Evolutionary conservation across 768 basidiomycete genomes (phyloP).

Genomic region (Leccinum longicurvipes): DNA sequence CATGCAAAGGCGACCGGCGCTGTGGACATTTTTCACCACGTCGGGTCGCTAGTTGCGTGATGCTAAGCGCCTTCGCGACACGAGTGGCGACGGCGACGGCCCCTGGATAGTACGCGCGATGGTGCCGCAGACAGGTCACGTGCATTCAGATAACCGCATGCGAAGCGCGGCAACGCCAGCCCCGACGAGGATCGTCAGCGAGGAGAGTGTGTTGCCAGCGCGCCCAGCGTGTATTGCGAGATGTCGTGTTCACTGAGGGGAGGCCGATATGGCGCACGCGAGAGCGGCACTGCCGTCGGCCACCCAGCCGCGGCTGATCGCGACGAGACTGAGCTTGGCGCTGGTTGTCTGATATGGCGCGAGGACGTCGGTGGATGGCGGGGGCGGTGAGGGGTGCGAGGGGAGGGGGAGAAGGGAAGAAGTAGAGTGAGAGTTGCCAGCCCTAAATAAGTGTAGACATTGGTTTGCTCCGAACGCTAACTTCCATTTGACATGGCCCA

Average conservation of each 20-base stretch:
- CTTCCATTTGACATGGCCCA: constrained; percentile 50
- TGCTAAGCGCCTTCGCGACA: no score
- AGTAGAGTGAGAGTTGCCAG: constrained; percentile 28
- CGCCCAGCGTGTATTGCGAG: neutral
- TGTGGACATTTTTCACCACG: no score
- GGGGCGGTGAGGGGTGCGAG: neutral
- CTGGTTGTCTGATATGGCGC: neutral
- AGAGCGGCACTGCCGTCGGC: neutral
- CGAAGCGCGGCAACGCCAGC: constrained; percentile 8
- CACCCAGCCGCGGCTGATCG: constrained; percentile 16
- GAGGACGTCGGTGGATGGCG: neutral
- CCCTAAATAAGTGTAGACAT: constrained; percentile 34
- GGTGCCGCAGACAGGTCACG: constrained; percentile 20
- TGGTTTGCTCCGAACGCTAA: neutral
- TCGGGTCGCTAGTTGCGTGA: no score
- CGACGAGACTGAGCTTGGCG: constrained; percentile 4
- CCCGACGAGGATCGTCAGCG: constrained; percentile 13
- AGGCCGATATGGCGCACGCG: constrained; percentile 3
- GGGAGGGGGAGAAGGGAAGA: neutral
- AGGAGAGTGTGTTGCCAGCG: constrained; percentile 1
- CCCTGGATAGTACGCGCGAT: constrained; percentile 10
- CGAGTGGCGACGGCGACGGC: no score
- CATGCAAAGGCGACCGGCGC: no score
- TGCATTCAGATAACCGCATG: constrained; percentile 23
- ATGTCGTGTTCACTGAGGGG: neutral